Conservation (phyloP, 805 yeast genomes). For the Nakazawaea laoshanensis region DNA sequence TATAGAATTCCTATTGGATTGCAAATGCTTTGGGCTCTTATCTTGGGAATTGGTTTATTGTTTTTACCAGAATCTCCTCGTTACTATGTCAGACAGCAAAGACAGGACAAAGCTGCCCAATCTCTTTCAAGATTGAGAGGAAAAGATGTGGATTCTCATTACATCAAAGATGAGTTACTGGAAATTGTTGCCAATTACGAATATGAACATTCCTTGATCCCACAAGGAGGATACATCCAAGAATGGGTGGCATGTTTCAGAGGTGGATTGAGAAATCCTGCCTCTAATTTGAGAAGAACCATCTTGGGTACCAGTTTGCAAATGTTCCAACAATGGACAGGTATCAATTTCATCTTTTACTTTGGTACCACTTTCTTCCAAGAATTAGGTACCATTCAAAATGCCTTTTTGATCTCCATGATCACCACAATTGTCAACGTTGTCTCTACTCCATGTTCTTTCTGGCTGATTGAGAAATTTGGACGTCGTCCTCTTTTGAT, state of each 20-base stretch:
- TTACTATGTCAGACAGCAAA: slow-evolving; percentile 49
- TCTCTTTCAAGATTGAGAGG: slow-evolving; percentile 50
- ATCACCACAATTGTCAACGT: slow-evolving; percentile 47
- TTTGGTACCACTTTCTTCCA: slow-evolving; percentile 64
- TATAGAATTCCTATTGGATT: slow-evolving; percentile 73
- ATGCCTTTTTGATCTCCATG: slow-evolving; percentile 44
- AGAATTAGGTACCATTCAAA: slow-evolving; percentile 35
- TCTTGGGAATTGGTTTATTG: slow-evolving; percentile 53
- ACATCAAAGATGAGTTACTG: slow-evolving; percentile 38
- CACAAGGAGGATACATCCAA: slow-evolving; percentile 25
- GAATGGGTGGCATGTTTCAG: slow-evolving; percentile 37
- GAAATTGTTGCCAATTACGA: slow-evolving; percentile 46
- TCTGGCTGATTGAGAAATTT: slow-evolving; percentile 41
- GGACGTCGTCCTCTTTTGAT: slow-evolving; percentile 49
- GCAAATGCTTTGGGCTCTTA: slow-evolving; percentile 62
- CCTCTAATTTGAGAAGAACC: slow-evolving; percentile 33
- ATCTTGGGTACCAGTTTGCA: slow-evolving; percentile 34
- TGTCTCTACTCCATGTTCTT: slow-evolving; percentile 45
- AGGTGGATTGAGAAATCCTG: slow-evolving; percentile 26
- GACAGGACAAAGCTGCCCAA: slow-evolving; percentile 46
- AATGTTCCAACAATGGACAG: slow-evolving; percentile 67
- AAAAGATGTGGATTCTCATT: slow-evolving; percentile 35
- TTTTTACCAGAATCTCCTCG: slow-evolving; percentile 76
- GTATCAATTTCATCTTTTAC: slow-evolving; percentile 70
- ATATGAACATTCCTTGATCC: slow-evolving; percentile 28